Evolutionary conservation across 2,329 filamentous ascomycete genomes (phyloP), one percentile per base, ranked within the genome.

Genomic region (Xylaria multiplex): DNA sequence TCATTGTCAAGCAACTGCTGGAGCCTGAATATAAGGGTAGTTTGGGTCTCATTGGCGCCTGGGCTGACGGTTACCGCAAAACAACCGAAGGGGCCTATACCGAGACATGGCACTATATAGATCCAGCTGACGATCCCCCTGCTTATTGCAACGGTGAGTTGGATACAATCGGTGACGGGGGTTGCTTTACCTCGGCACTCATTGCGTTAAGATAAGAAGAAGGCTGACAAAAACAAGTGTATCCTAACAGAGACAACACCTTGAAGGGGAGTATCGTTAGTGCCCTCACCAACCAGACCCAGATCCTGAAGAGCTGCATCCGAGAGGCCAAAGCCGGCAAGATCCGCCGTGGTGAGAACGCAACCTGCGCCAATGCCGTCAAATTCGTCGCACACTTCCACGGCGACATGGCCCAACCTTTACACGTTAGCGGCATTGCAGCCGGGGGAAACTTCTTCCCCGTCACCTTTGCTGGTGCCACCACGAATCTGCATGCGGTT

Each of bases 401-500:
- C 62, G 80, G 80, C 57, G 83, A 84, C 70, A 81, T 82, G 52
- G 79, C 83, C 69, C 78, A 82, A 68, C 80, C 80, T 1, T 73
- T 82, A 3, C 80, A 82, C 65, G 77, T 76, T 16, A 80, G 81
- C 69, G 77, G 78, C 11, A 73, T 81, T 37, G 75, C 78, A 13
- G 72, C 78, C 2, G 84, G 84, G 42, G 84, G 84, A 0, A 86
- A 86, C 66, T 74, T 74, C 3, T 83, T 86, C 63, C 56, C 72
- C 0, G 84, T 86, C 1, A 77, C 74, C 1, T 86, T 83, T 72
- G 73, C 79, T 19, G 77, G 77, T 2, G 73, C 73, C 24, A 68
- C 70, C 24, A 81, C 81, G 6, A 86, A 86, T 65, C 78, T 86
- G 0, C 84, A 86, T 66, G 71, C 80, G 19, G 77, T 84, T 46